Evolutionary conservation across 176 grass and related monocot species (phyloP).

Genomic region (Cocos nucifera): DNA sequence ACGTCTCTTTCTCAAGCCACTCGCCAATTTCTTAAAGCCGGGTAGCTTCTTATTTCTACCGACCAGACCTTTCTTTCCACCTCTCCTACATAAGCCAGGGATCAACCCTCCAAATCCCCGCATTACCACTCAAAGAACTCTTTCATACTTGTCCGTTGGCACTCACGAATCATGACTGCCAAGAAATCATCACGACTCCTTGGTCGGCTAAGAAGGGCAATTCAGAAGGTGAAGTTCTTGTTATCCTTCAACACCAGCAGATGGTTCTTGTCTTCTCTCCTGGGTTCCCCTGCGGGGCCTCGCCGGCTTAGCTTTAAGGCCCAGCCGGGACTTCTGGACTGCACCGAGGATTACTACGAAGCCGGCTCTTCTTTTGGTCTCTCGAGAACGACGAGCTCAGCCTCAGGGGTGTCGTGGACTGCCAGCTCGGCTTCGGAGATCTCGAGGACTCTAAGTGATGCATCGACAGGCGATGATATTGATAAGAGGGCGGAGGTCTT

Average conservation of each 20-base stretch:
- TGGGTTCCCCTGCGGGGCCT: neutral
- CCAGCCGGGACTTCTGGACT: conserved; percentile 40
- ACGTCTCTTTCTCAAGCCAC: neutral
- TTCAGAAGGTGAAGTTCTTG: conserved; percentile 59
- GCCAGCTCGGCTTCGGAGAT: conserved; percentile 26
- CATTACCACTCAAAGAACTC: too few relatives aligned
- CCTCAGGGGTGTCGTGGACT: conserved; percentile 19
- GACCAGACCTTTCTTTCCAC: neutral
- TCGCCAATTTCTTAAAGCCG: neutral
- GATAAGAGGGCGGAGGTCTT: conserved; percentile 53
- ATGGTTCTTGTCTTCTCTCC: conserved; percentile 43
- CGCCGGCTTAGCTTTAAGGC: conserved; percentile 35
- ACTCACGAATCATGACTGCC: neutral
- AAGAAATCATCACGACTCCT: conserved; percentile 17
- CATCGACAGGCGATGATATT: conserved; percentile 26
- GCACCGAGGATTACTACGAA: conserved; percentile 2
- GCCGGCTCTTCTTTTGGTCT: neutral
- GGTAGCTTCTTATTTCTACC: neutral
- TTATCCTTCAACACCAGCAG: conserved; percentile 56
- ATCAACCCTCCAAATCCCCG: too few relatives aligned
- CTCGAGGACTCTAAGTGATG: conserved; percentile 15
- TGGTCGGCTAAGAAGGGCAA: conserved; percentile 32
- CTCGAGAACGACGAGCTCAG: neutral
- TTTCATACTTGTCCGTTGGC: too few relatives aligned
- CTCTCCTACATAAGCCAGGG: too few relatives aligned